phyloP scores from a whole-genome alignment of 2,329 filamentous ascomycete species.

The Monosporascus ibericus region DNA sequence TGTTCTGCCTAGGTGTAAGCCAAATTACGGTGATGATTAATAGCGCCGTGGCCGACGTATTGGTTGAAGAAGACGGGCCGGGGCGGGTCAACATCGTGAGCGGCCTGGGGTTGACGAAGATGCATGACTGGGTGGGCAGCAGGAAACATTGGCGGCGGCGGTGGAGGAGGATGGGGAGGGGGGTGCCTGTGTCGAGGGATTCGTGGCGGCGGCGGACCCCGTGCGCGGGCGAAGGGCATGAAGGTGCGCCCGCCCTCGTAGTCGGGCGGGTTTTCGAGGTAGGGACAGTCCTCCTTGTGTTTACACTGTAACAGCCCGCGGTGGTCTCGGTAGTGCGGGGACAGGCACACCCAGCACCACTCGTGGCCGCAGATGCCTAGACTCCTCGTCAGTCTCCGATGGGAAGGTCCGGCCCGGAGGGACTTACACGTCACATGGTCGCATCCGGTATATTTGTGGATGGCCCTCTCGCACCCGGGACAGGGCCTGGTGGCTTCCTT shows the following conservation, averaged over 20 bases:
- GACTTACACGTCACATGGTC: constrained; percentile 36
- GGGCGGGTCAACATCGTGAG: not conserved
- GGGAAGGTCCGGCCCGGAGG: not conserved
- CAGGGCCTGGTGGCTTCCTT: constrained; percentile 28
- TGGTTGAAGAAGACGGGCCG: not conserved
- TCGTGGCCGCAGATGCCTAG: constrained; percentile 29
- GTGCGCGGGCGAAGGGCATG: constrained; percentile 7
- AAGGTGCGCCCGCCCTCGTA: constrained; percentile 20
- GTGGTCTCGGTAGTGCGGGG: constrained; percentile 19
- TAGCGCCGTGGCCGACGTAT: not conserved
- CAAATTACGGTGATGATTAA: not conserved
- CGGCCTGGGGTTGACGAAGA: not conserved
- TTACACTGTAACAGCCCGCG: constrained; percentile 24
- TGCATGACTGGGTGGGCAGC: not conserved
- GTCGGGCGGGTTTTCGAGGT: constrained; percentile 16
- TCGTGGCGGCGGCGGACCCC: not conserved
- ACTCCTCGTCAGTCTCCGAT: not conserved
- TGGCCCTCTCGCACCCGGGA: constrained; percentile 27
- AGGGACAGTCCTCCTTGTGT: constrained; percentile 24
- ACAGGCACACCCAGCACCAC: constrained; percentile 34
- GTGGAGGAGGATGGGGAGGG: not conserved
- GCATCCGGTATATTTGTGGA: constrained; percentile 31
- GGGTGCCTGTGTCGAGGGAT: not conserved
- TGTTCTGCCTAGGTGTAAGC: not conserved
- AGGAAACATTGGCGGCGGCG: not conserved